Evolutionary conservation across 2,329 filamentous ascomycete species (phyloP), one percentile per base, ranked within the genome.

Genomic region (Fusarium abutilonis): DNA sequence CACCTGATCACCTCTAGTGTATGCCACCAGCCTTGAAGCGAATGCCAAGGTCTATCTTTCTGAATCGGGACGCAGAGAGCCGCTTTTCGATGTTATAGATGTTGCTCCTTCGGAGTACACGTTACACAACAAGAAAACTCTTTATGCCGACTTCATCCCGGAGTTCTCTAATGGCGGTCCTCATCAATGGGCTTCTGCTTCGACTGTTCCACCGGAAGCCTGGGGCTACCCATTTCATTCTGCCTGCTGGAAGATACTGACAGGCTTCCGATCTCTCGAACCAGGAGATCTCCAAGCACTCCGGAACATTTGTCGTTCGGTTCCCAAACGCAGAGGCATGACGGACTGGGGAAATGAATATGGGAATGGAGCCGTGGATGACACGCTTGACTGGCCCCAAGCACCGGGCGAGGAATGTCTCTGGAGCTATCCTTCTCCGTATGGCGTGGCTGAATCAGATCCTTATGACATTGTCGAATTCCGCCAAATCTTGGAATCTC

Each of bases 221-320:
- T 47, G 42, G 35, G 50, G 50, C 0, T 52, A 40, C 19, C 50
- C 50, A 2, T 52, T 52, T 9, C 50, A 52, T 6, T 40, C 50
- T 0, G 28, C 50, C 3, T 52, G 42, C 21, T 52, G 50, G 50
- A 34, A 26, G 15, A 19, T 52, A 7, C 29, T 52, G 19, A 47
- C n/a, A 17, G 23, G 13, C 4, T 34, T 32, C 9, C 26, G 35
- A 1, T n/a, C 26, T 8, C 10, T 52, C 1, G 28, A 26, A 2
- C 34, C 28, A 14, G 19, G 39, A 4, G 36, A 53, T 41, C 36
- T 42, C 3, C 43, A 42, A n/a, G 46, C 42, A 2, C 32, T 53
- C 7, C 8, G 49, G 10, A 49, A 41, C 26, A 44, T 53, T 6
- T 48, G 36, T 10, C 44, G 21, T 13, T 53, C 44, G 6, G 14